Base-by-base conservation (phyloP, 805 yeast species). In the Wickerhamomyces chambardii region DNA sequence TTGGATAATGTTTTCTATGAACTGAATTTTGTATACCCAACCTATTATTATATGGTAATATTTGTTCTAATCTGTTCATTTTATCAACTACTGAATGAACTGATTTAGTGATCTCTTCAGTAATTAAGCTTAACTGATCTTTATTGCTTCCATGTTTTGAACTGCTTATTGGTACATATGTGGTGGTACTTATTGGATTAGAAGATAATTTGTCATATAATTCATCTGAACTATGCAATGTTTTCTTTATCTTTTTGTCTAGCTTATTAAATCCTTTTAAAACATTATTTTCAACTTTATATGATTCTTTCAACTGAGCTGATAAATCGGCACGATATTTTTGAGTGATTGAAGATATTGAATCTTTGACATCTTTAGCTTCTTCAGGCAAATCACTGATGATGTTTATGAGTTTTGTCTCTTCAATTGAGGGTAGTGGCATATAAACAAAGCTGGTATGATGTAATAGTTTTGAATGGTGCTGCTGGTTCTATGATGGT, bases 1-100 rank as follows among this genome's bases (percentile, higher is more conserved):
- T 49, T 4, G 67, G 66, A 46, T 67, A 72, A 43, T 71, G 76
- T 15, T 47, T 48, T 38, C 57, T 53, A 47, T 69, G 67, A 2
- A 66, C 56, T 7, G 63, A 55, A 16, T 56, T 53, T 4, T 51
- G 39, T 12, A 55, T 47, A 19, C 63, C 53, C 14, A 68, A 47
- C 29, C 67, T 50, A 22, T 61, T 66, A 25, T 56, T 54, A 8
- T 42, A 36, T 0, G 68, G 62, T 33, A 70, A 41, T 17, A 44
- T 44, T 8, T 43, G 27, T 39, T 71, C 75, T 9, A 66, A 42
- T 15, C 36, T 42, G 25, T 51, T 48, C 25, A 66, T 39, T 34
- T 53, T 51, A 3, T 33, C 35, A 7, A 48, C 17, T 3, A 52
- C 37, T 9, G 37, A 35, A 16, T 37, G 33, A 14, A 47, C 28